Evolutionary conservation across 164 flowering plant genomes (phyloP), one percentile per base, ranked within the genome.

Genomic region (Malania oleifera): DNA sequence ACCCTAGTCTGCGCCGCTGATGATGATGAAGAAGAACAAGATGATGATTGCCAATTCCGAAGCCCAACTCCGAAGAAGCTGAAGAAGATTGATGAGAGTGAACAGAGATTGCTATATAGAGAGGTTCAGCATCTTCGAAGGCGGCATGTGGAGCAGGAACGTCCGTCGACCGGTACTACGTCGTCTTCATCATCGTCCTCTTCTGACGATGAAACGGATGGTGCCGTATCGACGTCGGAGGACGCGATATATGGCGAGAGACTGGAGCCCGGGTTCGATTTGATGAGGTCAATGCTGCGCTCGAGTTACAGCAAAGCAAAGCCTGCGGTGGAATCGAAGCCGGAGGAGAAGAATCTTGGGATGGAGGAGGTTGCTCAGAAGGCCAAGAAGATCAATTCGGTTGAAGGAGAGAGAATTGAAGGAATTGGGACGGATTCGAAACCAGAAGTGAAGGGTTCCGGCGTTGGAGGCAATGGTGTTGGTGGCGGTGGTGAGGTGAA

Each of bases 281-380:
- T 93, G 69, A 83, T 72, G 82, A 84, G 82, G 50, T 62, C 75
- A 5, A 74, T 71, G 77, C 60, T 87, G 23, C 66, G 91, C 26
- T 61, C 64, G 1, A 69, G 38, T 26, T 83, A 87, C 27, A 41
- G 52, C 3, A 52, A 52, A 7, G 34, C 66, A 4, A 9, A 1
- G 14, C 3, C n/a, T 2, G 46, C 26, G 12, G 14, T 11, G 14
- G 55, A 62, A n/a, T 41, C 54, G 31, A 52, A 57, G 22, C 27
- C 7, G 23, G 61, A 61, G 57, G 76, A 82, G 55, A 75, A 75
- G 69, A 77, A 68, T 61, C 18, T 82, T 29, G 88, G 89, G 56
- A 9, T 85, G 51, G 98, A 89, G 65, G 69, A 74, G 15, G 77
- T 52, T 23, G 68, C 52, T 39, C 62, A 56, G 29, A 77, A 74